Evolutionary conservation across 352 stramenopile species (phyloP), one percentile per base, ranked within the genome.

Genomic region (Pythium phragmiticola): DNA sequence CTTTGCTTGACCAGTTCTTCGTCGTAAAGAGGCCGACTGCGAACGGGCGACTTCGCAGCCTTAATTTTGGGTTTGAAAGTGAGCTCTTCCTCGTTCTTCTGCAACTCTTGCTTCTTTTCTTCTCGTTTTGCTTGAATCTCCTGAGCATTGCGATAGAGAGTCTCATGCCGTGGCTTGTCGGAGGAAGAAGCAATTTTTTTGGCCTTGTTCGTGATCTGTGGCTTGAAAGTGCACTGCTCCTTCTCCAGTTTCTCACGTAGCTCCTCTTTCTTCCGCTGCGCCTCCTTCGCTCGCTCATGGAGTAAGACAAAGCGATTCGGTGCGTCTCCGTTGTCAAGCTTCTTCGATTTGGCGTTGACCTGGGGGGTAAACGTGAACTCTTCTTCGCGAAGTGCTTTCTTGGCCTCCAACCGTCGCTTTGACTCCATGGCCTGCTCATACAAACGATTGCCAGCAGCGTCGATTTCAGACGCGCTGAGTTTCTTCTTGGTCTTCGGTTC

Each of bases 31-130:
- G 83, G 83, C 9, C 74, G 71, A 2, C 69, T 72, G 46, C 85
- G 82, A 4, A 76, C 57, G 12, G 77, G 82, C 2, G 78, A 89
- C 56, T 88, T 90, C 34, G 72, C 74, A 1, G 69, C 46, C 19
- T 76, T 88, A 55, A 92, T 92, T 54, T 90, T 89, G 4, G 85
- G 85, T 36, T 89, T 88, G 62, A 94, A 94, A 1, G 83, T 87
- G 36, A 76, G 90, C 61, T 86, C 73, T 17, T 88, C 83, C 0
- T 72, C 75, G 7, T 78, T 77, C 45, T 82, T 78, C 16, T 84
- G 72, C 41, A 68, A 74, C 49, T 88, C 82, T 12, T 78, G 65
- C 7, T 84, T 75, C 57, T 90, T 92, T 37, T 86, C 78, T 37
- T 90, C 82, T 11, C 84, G 72, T 42, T 90, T 92, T 23, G 75